Evolutionary conservation across 805 yeast genomes (phyloP), one percentile per base, ranked within the genome.

Genomic region (Ogataea allantospora): DNA sequence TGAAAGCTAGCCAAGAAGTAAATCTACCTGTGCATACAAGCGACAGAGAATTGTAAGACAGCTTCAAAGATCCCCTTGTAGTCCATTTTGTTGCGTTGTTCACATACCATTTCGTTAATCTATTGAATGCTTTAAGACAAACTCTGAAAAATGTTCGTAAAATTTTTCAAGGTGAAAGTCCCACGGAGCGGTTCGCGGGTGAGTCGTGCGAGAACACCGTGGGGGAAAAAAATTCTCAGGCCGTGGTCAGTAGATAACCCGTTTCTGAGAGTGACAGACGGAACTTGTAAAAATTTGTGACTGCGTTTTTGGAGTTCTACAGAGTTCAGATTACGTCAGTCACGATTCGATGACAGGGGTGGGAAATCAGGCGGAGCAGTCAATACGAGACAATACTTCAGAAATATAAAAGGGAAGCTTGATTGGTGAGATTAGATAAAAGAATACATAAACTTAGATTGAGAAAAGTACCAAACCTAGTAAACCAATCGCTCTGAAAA

Each of bases 371-470:
- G 33, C 33, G 33, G 17, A 30, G 33, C 24, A 20, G 11, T 24
- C 30, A 33, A 14, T 32, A 7, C 9, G 11, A 20, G 24, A 19
- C 30, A 33, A 16, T 21, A 15, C 20, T n/a, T 3, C 13, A 10
- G 15, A 10, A 21, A 9, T 11, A 19, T 7, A 34, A 25, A 29
- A 23, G 17, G 26, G 18, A 18, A 27, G 33, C 33, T 35, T 29
- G 29, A 34, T 29, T 23, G 39, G 33, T 24, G 26, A 24, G 21
- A 43, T 43, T 43, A 43, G 35, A 39, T 33, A 40, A 38, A 43
- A 43, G 47, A 43, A 43, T 43, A 43, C 47, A 43, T 44, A 43
- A n/a, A 36, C 40, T 43, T 43, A 36, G 47, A 43, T 31, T 40
- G 42, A 33, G 38, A 36, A 30, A 33, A 40, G 41, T 20, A 30